Evolutionary conservation across 2,329 filamentous ascomycete species (phyloP), one percentile per base, ranked within the genome.

Genomic region (Sclerotinia nivalis): DNA sequence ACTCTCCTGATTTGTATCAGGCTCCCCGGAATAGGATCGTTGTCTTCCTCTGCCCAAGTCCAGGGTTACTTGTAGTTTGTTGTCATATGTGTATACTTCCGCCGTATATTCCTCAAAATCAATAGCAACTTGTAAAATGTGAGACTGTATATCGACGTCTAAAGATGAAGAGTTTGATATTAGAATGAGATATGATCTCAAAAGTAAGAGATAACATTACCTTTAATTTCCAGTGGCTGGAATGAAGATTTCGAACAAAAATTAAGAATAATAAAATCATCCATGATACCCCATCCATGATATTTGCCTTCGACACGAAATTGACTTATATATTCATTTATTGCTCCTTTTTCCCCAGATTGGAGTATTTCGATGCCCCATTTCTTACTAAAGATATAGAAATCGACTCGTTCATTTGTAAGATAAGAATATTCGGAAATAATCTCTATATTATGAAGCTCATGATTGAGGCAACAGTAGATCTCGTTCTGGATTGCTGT

Each of bases 181-280:
- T 40, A 52, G 61, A 43, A 37, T 28, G 9, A 52, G 5, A 52
- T 25, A 52, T 25, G 7, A 13, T 25, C 40, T 22, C 15, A 52
- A 28, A 65, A 3, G 15, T 52, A 37, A 31, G 10, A 28, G 5
- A 22, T 12, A 6, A 20, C 31, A 5, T 52, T 22, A 52, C 61
- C 61, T 52, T 40, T 20, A 47, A 52, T n/a, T 25, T 52, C 8
- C 20, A 40, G 31, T 18, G 31, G 6, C 7, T 65, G 13, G n/a
- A 52, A 1, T 20, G 31, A 37, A 25, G 31, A 40, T 8, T 40
- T 65, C 5, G 22, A 15, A 13, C 61, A 52, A 52, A 65, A 52
- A 25, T 40, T 65, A 20, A 65, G 61, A 65, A 52, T 65, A 4
- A 65, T 65, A 13, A 40, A 52, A 52, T 65, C 20, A 20, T 65